Conservation (phyloP, 2,329 filamentous ascomycete genomes). For the Thermothelomyces thermophilus region DNA sequence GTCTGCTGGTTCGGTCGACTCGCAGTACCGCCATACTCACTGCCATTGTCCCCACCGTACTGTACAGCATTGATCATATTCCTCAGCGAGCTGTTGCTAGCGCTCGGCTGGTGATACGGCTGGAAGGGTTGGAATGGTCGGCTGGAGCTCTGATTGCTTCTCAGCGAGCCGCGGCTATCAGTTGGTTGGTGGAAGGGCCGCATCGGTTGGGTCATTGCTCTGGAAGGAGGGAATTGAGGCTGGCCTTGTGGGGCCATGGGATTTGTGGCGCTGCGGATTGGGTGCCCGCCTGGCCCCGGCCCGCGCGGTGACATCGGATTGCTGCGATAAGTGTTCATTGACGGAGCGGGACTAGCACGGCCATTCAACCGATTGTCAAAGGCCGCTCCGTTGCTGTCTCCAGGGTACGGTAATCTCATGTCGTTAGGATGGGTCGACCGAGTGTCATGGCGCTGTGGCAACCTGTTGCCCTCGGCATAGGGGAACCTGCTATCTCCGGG, state of each 20-base stretch:
- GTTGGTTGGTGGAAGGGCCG: conserved; percentile 20
- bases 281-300: conserved; percentile 22
- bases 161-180: conserved; percentile 10
- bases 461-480: background rate
- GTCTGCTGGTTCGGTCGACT: conserved; percentile 5
- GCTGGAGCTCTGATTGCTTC: background rate
- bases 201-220: conserved; percentile 32
- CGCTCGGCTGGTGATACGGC: conserved; percentile 16
- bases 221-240: conserved; percentile 26
- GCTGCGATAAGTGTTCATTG: conserved; percentile 22
- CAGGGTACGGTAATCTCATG: background rate
- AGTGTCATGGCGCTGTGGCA: background rate
- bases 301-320: conserved; percentile 21
- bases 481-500: background rate
- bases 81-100: conserved; percentile 22
- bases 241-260: conserved; percentile 11
- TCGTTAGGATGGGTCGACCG: conserved; percentile 1
- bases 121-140: conserved; percentile 9
- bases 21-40: conserved; percentile 11
- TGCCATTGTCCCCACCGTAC: conserved; percentile 2
- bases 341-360: conserved; percentile 29
- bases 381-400: background rate
- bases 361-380: conserved; percentile 23
- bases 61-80: conserved; percentile 11
- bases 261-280: conserved; percentile 26